Conservation (phyloP, 768 basidiomycete species). For the Mycena venus region DNA sequence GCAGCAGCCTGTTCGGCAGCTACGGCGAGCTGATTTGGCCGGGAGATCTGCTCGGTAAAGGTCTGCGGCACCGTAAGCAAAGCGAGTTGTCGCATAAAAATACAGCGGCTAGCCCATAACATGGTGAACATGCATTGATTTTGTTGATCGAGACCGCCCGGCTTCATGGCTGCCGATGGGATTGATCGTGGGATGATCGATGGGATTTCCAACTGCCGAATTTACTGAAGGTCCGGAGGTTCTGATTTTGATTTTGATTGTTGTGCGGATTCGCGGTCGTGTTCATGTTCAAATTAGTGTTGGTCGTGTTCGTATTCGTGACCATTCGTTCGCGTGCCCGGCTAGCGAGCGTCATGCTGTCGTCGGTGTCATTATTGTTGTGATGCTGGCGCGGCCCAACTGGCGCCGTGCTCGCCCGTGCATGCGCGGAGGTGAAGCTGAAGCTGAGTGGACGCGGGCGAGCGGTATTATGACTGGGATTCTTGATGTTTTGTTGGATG, state of each 20-base stretch:
- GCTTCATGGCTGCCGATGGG: no score
- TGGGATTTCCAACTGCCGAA: no score
- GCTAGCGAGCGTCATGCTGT: background rate
- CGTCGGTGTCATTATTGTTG: background rate
- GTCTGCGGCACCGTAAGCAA: no score
- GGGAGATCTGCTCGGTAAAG: no score
- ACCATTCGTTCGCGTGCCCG: background rate
- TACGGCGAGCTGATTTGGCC: no score
- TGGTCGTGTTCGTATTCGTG: background rate
- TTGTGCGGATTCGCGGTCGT: background rate
- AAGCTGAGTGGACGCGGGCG: background rate
- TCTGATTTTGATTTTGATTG: background rate
- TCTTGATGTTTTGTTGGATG: background rate
- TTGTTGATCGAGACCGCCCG: no score
- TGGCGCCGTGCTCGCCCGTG: constrained; percentile 9
- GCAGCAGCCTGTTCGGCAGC: no score
- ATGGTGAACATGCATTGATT: no score
- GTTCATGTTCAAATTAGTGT: background rate
- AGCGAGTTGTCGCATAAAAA: no score
- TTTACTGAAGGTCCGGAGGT: background rate
- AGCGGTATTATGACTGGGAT: background rate
- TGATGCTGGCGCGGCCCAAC: background rate
- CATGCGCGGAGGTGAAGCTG: background rate
- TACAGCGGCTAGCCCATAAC: no score
- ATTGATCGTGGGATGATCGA: no score